phyloP scores from a whole-genome alignment of 2,329 filamentous ascomycete genomes.

The Hypomyces perniciosus region DNA sequence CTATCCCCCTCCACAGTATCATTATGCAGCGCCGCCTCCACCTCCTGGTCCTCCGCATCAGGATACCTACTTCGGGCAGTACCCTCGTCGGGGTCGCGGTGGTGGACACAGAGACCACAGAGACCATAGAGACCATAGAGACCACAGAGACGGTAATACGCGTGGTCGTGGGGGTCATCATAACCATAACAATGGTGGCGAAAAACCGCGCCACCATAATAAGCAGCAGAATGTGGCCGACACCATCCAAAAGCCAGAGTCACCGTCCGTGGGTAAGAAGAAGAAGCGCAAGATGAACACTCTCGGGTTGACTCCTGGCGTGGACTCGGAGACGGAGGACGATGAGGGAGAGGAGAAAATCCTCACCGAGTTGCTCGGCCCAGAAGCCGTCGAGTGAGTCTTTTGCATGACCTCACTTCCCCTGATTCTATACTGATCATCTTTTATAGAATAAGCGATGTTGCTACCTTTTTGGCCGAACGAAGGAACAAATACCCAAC shows the following conservation, averaged over 20 bases:
- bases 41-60: constrained; percentile 29
- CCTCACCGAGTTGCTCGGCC: constrained; percentile 48
- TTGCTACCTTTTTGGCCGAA: constrained; percentile 75
- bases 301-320: constrained; percentile 63
- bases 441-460: constrained; percentile 54
- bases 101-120: constrained; percentile 17
- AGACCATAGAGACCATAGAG: constrained; percentile 22
- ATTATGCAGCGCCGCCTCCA: constrained; percentile 36
- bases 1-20: constrained; percentile 28
- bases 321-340: constrained; percentile 56
- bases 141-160: constrained; percentile 29
- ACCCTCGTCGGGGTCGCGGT: constrained; percentile 26
- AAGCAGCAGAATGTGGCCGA: constrained; percentile 18
- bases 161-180: constrained; percentile 37
- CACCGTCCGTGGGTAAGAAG: constrained; percentile 51
- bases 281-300: constrained; percentile 69
- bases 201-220: constrained; percentile 29
- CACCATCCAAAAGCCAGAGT: constrained; percentile 28
- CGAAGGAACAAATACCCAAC: constrained; percentile 78
- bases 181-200: constrained; percentile 39
- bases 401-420: neutral
- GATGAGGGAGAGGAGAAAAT: constrained; percentile 68
- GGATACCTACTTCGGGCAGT: constrained; percentile 31
- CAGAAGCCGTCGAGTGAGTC: constrained; percentile 50
- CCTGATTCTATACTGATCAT: neutral